phyloP scores from a whole-genome alignment of 1,284 basidiomycete genomes.

The Cutaneotrichosporon cavernicola region DNA sequence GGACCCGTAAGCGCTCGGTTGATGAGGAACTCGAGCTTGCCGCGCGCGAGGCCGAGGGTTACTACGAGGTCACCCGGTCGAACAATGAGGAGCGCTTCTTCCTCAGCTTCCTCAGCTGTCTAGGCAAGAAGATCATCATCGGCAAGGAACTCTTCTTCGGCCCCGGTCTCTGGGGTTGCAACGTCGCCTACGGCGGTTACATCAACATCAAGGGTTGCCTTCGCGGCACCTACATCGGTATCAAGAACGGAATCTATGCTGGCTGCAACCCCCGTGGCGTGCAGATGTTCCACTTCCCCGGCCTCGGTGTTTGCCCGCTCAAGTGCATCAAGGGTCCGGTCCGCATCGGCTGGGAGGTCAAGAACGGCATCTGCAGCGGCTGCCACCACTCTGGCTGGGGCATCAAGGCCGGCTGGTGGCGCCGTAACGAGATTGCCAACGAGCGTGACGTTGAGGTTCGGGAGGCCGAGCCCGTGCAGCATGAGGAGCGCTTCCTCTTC shows the following conservation, averaged over 20 bases:
- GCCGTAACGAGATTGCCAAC: not conserved
- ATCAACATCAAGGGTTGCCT: constrained; percentile 9
- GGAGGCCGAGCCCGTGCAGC: not conserved
- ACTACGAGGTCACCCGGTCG: not conserved
- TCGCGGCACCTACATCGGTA: constrained; percentile 8
- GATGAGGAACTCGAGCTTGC: constrained; percentile 6
- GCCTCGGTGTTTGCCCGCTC: constrained; percentile 5
- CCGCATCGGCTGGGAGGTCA: not conserved
- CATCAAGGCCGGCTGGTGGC: constrained; percentile 1
- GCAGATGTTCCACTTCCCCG: constrained; percentile 16
- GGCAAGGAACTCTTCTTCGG: constrained; percentile 10
- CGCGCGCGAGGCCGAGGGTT: not conserved
- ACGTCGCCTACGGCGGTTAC: constrained; percentile 9
- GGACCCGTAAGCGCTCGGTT: not conserved
- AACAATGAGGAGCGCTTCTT: constrained; percentile 10
- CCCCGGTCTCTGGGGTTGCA: constrained; percentile 8
- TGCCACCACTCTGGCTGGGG: constrained; percentile 11
- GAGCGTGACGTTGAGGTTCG: constrained; percentile 1
- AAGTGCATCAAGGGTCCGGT: constrained; percentile 4
- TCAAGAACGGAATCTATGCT: constrained; percentile 7
- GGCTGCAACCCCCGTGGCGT: constrained; percentile 6
- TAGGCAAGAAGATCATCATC: constrained; percentile 8
- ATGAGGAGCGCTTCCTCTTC: constrained; percentile 12
- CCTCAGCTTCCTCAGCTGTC: not conserved
- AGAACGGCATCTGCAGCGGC: not conserved